Base-by-base conservation (phyloP, 2,329 filamentous ascomycete species). In the Aspergillus neotritici region DNA sequence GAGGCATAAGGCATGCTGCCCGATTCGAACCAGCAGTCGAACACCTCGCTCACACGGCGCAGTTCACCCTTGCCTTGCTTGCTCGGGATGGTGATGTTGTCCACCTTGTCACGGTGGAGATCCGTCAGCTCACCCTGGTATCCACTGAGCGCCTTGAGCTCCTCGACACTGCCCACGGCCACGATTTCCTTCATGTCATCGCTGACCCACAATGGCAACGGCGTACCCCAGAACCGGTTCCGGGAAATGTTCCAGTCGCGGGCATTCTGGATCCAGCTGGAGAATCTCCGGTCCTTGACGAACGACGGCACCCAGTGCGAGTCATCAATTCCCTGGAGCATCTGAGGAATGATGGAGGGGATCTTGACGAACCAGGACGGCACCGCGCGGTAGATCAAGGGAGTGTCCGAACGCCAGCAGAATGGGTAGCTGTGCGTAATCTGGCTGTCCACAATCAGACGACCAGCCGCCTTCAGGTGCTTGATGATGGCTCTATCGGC, bases 1-100 rank as follows among this genome's bases (percentile, higher is more conserved):
- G 84, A 89, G 33, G 87, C 86, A 62, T 94, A 96, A 2, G 90
- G 90, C 90, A 96, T 96, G 62, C 86, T 90, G 48, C 90, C 90
- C 34, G 89, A 95, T 67, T 96, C 90, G 51, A 95, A 94, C 89
- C 90, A 96, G 63, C 90, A 96, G 69, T 96, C 90, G 56, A 96
- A 95, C 4, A 96, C 87, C 63, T 95, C 89, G 40, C 88, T 83
- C 8, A 93, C 78, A 54, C 90, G 83, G 57, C 78, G 83, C 49
- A 96, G 72, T n/a, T 77, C 75, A 14, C 89, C 90, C 61, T 91
- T 94, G 54, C 90, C 90, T 68, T 84, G 78, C 67, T 87, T 86
- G 63, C 87, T 94, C 1, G 90, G 90, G 51, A 97, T 96, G 34
- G 89, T 95, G 64, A 97, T 94, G 55, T 88, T 76, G 60, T 97